Evolutionary conservation across 1,139 yeast species (phyloP).

Genomic region (Debaryomyces sp.): DNA sequence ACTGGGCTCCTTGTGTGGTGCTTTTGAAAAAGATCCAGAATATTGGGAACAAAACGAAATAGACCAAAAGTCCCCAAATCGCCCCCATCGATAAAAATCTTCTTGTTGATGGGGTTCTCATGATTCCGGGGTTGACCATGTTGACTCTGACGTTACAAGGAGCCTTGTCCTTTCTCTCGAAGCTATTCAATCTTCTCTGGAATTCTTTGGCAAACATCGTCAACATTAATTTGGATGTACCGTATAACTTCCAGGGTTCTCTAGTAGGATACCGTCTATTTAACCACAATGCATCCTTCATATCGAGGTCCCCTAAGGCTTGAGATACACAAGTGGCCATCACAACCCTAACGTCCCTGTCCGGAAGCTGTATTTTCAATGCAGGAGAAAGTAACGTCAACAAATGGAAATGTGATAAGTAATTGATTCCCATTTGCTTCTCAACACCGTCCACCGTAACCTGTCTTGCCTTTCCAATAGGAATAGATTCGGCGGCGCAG

Average conservation of each 20-base stretch:
- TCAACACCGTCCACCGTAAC: constrained; percentile 83
- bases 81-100: constrained; percentile 79
- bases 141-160: constrained; percentile 73
- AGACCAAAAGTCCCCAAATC: constrained; percentile 66
- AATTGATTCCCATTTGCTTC: constrained; percentile 80
- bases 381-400: constrained; percentile 80
- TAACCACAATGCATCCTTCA: constrained; percentile 69
- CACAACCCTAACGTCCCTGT: constrained; percentile 84
- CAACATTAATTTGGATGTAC: constrained; percentile 77
- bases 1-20: constrained; percentile 78
- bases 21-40: constrained; percentile 82
- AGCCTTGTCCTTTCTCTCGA: constrained; percentile 65
- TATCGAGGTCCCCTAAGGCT: constrained; percentile 66
- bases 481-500: constrained; percentile 82
- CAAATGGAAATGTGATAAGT: constrained; percentile 77
- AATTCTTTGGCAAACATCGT: constrained; percentile 74
- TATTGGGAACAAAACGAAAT: constrained; percentile 73
- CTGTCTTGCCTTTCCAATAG: constrained; percentile 62
- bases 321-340: constrained; percentile 77
- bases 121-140: constrained; percentile 87
- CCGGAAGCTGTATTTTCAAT: constrained; percentile 86
- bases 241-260: constrained; percentile 76
- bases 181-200: constrained; percentile 61
- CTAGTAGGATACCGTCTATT: constrained; percentile 59
- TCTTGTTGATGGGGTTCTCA: constrained; percentile 85